phyloP scores from a whole-genome alignment of 148 eudicot species.

The Drosera capensis region DNA sequence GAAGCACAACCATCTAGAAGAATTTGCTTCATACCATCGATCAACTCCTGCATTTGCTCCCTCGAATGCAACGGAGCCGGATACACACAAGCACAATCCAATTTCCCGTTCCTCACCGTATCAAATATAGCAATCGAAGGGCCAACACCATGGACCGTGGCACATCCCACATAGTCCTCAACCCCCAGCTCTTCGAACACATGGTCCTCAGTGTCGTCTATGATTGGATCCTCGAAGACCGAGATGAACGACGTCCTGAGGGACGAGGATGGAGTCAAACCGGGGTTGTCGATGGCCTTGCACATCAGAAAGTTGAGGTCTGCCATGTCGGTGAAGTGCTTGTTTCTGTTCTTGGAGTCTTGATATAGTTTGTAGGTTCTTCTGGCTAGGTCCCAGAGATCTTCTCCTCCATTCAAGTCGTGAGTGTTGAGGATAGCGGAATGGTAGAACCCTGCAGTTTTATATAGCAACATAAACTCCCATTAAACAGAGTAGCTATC shows the following conservation, averaged over 20 bases:
- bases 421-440: constrained; percentile 71
- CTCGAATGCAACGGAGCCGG: constrained; percentile 78
- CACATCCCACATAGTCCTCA: constrained; percentile 65
- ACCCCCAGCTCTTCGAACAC: constrained; percentile 26
- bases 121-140: constrained; percentile 71
- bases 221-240: constrained; percentile 50
- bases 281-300: constrained; percentile 80
- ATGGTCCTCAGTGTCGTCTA: constrained; percentile 26
- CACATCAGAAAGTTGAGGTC: constrained; percentile 87
- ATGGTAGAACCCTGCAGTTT: constrained; percentile 62
- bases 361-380: constrained; percentile 36
- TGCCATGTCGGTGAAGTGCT: constrained; percentile 82
- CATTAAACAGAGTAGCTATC: neutral
- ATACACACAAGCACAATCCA: constrained; percentile 73
- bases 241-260: constrained; percentile 69
- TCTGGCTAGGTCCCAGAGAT: constrained; percentile 61
- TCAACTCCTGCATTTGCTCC: constrained; percentile 74
- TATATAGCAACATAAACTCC: neutral
- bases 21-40: no score
- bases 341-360: constrained; percentile 46
- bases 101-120: constrained; percentile 43
- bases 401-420: constrained; percentile 56
- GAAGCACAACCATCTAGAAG: no score
- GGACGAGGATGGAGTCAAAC: constrained; percentile 71
- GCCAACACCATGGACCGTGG: constrained; percentile 75